Percentiles rank a stretch among this genome's conserved stretches.
Conservation (phyloP, 2,329 filamentous ascomycete genomes). For the Trichophyton simii region DNA sequence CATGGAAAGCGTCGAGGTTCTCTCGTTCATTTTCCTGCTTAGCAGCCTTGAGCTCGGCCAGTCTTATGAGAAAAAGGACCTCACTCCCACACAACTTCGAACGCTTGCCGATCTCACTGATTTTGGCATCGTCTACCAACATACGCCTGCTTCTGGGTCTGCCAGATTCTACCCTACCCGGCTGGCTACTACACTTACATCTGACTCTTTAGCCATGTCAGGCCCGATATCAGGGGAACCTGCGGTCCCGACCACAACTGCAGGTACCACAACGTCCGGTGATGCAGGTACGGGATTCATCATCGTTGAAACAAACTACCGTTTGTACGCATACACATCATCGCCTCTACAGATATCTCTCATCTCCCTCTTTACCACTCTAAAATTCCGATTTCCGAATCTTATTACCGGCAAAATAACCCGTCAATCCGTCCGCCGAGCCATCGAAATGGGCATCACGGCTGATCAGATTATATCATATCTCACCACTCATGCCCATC, state of each 20-base stretch:
- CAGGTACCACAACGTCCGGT: constrained; percentile 22
- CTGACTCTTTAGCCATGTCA: constrained; percentile 57
- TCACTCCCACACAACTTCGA: constrained; percentile 68
- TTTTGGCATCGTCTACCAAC: constrained; percentile 77
- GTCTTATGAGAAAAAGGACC: constrained; percentile 74
- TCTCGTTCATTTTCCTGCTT: constrained; percentile 91
- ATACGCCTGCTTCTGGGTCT: constrained; percentile 28
- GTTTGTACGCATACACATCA: constrained; percentile 90
- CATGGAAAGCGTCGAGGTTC: constrained; percentile 83
- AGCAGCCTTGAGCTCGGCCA: constrained; percentile 84
- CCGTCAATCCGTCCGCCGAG: constrained; percentile 72
- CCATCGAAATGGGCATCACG: constrained; percentile 83
- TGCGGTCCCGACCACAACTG: constrained; percentile 20
- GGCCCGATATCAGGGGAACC: constrained; percentile 58
- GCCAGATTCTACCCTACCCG: constrained; percentile 73
- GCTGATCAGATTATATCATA: constrained; percentile 92
- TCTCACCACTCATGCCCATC: constrained; percentile 81
- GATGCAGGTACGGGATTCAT: constrained; percentile 55
- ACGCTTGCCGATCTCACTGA: constrained; percentile 87
- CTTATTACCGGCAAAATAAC: constrained; percentile 87
- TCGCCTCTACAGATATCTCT: constrained; percentile 91
- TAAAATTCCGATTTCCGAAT: constrained; percentile 85
- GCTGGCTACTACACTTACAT: constrained; percentile 84
- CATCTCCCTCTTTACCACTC: constrained; percentile 73
- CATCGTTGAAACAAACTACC: constrained; percentile 95